Conservation (phyloP, 306 rosid species). For the Sicyos edulis region DNA sequence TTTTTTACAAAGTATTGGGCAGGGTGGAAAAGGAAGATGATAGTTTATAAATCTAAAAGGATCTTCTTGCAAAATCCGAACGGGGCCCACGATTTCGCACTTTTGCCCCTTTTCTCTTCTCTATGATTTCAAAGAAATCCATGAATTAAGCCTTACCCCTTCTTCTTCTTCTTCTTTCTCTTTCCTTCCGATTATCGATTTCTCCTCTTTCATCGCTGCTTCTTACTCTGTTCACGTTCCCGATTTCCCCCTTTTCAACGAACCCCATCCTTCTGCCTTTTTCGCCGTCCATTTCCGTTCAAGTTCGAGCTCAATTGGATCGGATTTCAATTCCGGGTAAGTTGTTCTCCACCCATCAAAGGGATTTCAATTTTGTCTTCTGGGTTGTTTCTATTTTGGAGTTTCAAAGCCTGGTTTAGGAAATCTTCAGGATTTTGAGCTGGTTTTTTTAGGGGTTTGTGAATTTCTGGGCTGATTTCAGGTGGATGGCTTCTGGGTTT, state of each 20-base stretch:
- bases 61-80: conserved; percentile 18
- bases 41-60: conserved; percentile 6
- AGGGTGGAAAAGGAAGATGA: not conserved
- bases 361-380: not conserved
- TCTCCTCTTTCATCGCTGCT: conserved; percentile 11
- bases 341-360: not conserved
- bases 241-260: not conserved
- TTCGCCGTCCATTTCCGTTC: not conserved
- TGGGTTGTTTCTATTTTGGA: conserved; percentile 5
- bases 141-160: conserved; percentile 20
- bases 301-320: not conserved
- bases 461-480: not conserved
- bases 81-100: conserved; percentile 14
- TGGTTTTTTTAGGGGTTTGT: not conserved
- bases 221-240: not conserved
- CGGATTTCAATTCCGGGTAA: conserved; percentile 18
- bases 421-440: not conserved
- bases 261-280: not conserved
- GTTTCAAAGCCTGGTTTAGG: not conserved
- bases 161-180: conserved; percentile 10
- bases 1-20: not conserved
- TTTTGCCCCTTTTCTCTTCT: conserved; percentile 22
- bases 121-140: conserved; percentile 21
- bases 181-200: conserved; percentile 15
- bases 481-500: conserved; percentile 8